Percentiles rank a stretch among this genome's conserved stretches.
Conservation (phyloP, 2,329 filamentous ascomycete species). For the Paecilomyces sp. region DNA sequence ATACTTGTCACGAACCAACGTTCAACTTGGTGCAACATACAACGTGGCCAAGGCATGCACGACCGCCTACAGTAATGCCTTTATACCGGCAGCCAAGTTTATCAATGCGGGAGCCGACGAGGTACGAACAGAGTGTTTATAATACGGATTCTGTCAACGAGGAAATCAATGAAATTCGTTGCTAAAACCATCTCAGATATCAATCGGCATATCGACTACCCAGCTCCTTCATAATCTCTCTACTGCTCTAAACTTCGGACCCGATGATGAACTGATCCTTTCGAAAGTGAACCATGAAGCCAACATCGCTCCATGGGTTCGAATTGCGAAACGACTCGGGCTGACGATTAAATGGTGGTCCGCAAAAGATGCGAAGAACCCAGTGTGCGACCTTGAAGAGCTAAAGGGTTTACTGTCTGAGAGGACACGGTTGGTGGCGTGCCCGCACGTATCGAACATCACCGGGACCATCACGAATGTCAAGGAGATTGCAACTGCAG, state of each 20-base stretch:
- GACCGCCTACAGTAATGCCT: conserved; percentile 52
- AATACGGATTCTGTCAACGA: not conserved
- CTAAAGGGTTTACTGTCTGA: conserved; percentile 53
- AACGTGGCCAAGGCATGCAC: conserved; percentile 53
- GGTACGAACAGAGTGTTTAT: conserved; percentile 30
- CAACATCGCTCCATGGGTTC: conserved; percentile 67
- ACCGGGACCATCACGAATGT: conserved; percentile 59
- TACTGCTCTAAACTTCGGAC: conserved; percentile 44
- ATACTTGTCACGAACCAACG: conserved; percentile 63
- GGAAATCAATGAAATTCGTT: not conserved
- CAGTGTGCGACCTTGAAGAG: conserved; percentile 51
- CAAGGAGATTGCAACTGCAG: conserved; percentile 25
- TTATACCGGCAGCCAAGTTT: conserved; percentile 60
- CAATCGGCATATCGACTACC: conserved; percentile 64
- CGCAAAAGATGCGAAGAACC: conserved; percentile 44
- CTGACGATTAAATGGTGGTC: conserved; percentile 66
- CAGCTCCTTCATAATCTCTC: conserved; percentile 69
- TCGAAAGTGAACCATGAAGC: conserved; percentile 71
- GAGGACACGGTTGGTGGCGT: conserved; percentile 63
- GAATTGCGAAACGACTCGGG: conserved; percentile 55
- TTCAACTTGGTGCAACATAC: conserved; percentile 70
- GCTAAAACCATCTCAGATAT: conserved; percentile 8
- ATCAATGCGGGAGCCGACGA: conserved; percentile 62
- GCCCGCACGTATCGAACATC: conserved; percentile 68
- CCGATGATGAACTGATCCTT: conserved; percentile 61